Evolutionary conservation across 2,329 filamentous ascomycete species (phyloP).

Genomic region (Lachnum nothofagi): DNA sequence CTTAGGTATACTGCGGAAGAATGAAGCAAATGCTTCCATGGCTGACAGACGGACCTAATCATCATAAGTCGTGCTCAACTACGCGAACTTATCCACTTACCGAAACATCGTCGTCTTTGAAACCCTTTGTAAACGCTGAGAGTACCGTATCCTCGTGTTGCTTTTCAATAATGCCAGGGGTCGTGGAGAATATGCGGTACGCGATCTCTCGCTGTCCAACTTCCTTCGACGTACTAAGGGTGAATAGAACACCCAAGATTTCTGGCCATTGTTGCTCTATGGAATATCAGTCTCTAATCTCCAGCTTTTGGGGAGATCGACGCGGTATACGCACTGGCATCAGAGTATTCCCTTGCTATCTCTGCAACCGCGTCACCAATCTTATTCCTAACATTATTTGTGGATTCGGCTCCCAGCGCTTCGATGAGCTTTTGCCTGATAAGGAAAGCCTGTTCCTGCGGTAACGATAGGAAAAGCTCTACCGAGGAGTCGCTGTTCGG

Average conservation of each 20-base stretch:
- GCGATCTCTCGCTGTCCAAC: slow-evolving; percentile 82
- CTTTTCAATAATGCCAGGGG: slow-evolving; percentile 90
- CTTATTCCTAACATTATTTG: slow-evolving; percentile 79
- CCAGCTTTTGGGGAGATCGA: slow-evolving; percentile 6
- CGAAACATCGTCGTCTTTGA: slow-evolving; percentile 78
- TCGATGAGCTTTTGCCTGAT: slow-evolving; percentile 83
- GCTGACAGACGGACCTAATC: slow-evolving; percentile 78
- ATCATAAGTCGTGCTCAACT: slow-evolving; percentile 5
- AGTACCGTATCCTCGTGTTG: slow-evolving; percentile 90
- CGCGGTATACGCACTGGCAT: slow-evolving; percentile 62
- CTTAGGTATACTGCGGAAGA: slow-evolving; percentile 87
- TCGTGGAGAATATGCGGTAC: slow-evolving; percentile 92
- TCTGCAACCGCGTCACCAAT: slow-evolving; percentile 97
- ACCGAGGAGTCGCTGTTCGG: slow-evolving; percentile 63
- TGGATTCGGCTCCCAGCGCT: slow-evolving; percentile 66
- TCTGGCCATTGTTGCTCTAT: slow-evolving; percentile 84
- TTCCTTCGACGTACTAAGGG: slow-evolving; percentile 81
- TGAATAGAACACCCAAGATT: slow-evolving; percentile 78
- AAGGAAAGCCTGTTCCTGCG: slow-evolving; percentile 64
- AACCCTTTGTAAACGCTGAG: slow-evolving; percentile 82
- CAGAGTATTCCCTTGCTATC: slow-evolving; percentile 88
- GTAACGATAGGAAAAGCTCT: slow-evolving; percentile 81
- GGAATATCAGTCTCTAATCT: slow-evolving; percentile 15
- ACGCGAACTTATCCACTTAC: slow-evolving; percentile 43
- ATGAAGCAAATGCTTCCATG: slow-evolving; percentile 94